Evolutionary conservation across 2,329 filamentous ascomycete genomes (phyloP).

Genomic region (Harringtonia lauricola): DNA sequence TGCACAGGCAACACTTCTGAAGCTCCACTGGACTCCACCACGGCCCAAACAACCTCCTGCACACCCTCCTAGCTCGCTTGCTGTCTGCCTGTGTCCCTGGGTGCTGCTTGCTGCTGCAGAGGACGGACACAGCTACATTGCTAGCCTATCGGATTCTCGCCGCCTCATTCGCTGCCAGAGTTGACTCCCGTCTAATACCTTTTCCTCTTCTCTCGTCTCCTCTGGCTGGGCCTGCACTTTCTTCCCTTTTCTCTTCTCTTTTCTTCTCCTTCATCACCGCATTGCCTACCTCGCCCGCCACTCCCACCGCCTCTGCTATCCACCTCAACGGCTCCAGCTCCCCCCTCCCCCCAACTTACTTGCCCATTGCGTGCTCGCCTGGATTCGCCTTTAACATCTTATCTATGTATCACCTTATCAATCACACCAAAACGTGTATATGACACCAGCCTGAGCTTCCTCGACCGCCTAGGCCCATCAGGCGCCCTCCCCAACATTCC

Average conservation of each 20-base stretch:
- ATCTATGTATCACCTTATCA: constrained; percentile 10
- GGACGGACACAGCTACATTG: background rate
- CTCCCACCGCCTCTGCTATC: background rate
- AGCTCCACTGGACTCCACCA: background rate
- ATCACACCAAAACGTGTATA: constrained; percentile 5
- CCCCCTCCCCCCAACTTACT: no score
- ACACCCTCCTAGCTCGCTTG: background rate
- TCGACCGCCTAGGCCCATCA: constrained; percentile 7
- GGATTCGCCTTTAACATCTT: constrained; percentile 4
- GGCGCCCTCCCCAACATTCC: background rate
- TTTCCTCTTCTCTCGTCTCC: constrained; percentile 1
- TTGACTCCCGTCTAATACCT: background rate
- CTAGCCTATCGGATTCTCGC: constrained; percentile 12
- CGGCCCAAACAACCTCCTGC: background rate
- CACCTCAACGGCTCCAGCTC: background rate
- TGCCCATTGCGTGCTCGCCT: background rate
- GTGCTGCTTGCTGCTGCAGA: constrained; percentile 1
- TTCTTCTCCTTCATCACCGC: background rate
- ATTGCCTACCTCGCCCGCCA: background rate
- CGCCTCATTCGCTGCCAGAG: constrained; percentile 9
- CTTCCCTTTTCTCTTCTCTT: background rate
- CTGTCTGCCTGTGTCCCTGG: background rate
- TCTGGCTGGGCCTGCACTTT: background rate
- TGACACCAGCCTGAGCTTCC: constrained; percentile 7
- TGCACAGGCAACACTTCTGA: background rate